Base-by-base conservation (phyloP, 192 early-diverging fungal species). In the Dispira parvispora region DNA sequence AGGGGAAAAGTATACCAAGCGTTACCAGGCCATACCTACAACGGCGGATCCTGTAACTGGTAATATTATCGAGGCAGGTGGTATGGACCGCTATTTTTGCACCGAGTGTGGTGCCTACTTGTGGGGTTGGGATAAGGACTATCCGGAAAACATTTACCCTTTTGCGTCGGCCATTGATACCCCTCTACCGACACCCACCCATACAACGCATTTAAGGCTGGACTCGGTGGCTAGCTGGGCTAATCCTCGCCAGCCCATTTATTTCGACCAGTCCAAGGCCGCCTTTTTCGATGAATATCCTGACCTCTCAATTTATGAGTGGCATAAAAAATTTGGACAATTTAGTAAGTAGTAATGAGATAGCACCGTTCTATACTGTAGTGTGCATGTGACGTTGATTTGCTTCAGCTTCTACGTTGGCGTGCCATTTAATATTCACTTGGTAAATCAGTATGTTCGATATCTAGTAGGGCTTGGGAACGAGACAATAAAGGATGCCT, bases 131-230 rank as follows among this genome's bases (percentile, higher is more conserved):
- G 53, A 71, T 53, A 32, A 32, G 25, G 11, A 49, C 13, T 74
- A 43, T 14, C 20, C 49, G 16, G 63, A 77, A 14, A 44, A 68
- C 44, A 27, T 62, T 18, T 68, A 52, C 43, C 44, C 42, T n/a
- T 50, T 64, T 50, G 80, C 82, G 0, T 75, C 71, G 53, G 74
- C 75, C 4, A 84, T 84, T 63, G 82, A 84, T 44, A 78, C 77
- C 0, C 71, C 68, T 52, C 67, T 84, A 52, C 78, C 75, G 2
- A 61, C 64, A 32, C 73, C 80, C 0, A 49, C 73, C 45, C 46
- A 45, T 0, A 62, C 62, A 3, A 23, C 65, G 18, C 71, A 73
- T 43, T 71, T 82, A n/a, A 76, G 76, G 73, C 50, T 78, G 6
- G 66, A 64, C 23, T 71, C 67, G 43, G 73, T 73, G 5, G 56